Conservation (phyloP, 352 stramenopile genomes). For the Pythium rishiriense region DNA sequence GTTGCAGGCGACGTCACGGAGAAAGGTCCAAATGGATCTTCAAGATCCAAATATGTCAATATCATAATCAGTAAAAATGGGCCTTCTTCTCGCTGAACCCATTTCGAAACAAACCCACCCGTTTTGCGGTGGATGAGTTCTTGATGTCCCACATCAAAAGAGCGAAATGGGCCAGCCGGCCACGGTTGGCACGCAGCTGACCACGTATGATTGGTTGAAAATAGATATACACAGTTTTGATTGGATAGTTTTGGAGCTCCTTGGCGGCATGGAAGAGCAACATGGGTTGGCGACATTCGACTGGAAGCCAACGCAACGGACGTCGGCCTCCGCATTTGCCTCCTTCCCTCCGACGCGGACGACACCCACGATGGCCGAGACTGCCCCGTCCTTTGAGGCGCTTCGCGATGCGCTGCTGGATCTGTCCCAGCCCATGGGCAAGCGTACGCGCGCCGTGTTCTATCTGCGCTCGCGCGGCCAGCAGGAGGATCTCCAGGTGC, state of each 20-base stretch:
- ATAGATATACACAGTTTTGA: conserved; percentile 7
- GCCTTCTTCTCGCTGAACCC: neutral
- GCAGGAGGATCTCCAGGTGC: conserved; percentile 73
- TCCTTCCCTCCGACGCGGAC: neutral
- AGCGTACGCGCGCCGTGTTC: conserved; percentile 92
- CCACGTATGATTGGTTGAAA: conserved; percentile 28
- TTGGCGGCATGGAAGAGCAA: conserved; percentile 12
- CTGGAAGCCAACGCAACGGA: conserved; percentile 13
- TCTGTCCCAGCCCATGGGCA: conserved; percentile 78
- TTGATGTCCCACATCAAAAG: conserved; percentile 15
- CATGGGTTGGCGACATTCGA: conserved; percentile 22
- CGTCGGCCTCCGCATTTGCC: neutral
- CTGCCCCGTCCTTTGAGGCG: conserved; percentile 57
- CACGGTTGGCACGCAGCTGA: conserved; percentile 26
- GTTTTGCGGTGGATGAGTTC: neutral
- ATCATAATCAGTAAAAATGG: neutral
- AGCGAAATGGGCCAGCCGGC: neutral
- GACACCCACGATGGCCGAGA: conserved; percentile 28
- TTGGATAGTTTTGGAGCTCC: conserved; percentile 26
- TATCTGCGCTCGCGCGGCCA: conserved; percentile 85
- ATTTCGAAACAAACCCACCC: neutral
- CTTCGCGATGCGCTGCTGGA: conserved; percentile 72
- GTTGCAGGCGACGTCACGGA: neutral
- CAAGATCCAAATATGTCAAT: conserved; percentile 9
- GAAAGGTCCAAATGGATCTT: conserved; percentile 2